Evolutionary conservation across 1,284 basidiomycete species (phyloP), one percentile per base, ranked within the genome.

Genomic region (Anthracocystis walkeri): DNA sequence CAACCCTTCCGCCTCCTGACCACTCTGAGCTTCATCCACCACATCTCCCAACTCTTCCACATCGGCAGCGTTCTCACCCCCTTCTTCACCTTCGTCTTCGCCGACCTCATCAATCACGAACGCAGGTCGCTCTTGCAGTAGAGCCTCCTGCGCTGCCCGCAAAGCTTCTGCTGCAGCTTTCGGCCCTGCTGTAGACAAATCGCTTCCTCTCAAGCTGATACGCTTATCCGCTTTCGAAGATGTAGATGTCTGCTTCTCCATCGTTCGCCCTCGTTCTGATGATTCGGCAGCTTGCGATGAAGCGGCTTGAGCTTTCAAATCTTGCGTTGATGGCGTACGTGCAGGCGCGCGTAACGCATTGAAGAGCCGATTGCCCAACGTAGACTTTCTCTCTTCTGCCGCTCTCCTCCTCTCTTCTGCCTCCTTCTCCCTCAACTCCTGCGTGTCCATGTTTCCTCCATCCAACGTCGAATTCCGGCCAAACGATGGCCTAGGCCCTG

Each of bases 401-500:
- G 58, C 65, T 29, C 21, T 74, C 56, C 51, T 59, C 31, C 58
- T 58, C 69, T 52, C 66, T 53, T 63, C 72, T 12, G 75, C 75
- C 35, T 73, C 70, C 49, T 74, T 80, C 52, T 80, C 78, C 25
- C 71, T 50, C 58, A 75, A 35, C 64, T 77, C 80, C 33, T 71
- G 68, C 31, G 60, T 75, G 33, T 75, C 76, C 58, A 79, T 78
- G 60, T 55, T 67, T 12, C 76, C 76, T 0, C 74, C 74, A 56
- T 76, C 74, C 40, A 76, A 25, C 12, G 74, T 76, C 54, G 65
- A 64, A 14, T 76, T 72, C 20, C 74, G 51, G 3, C 76, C 80
- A 63, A 85, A 85, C 25, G 76, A 78, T 10, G 83, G 79, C 40
- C 73, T 65, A 11, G 83, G 83, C n/a, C 83, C 83, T 12, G 70